Conservation (phyloP, 371 early-diverging fungal species). For the Smittium culicis region DNA sequence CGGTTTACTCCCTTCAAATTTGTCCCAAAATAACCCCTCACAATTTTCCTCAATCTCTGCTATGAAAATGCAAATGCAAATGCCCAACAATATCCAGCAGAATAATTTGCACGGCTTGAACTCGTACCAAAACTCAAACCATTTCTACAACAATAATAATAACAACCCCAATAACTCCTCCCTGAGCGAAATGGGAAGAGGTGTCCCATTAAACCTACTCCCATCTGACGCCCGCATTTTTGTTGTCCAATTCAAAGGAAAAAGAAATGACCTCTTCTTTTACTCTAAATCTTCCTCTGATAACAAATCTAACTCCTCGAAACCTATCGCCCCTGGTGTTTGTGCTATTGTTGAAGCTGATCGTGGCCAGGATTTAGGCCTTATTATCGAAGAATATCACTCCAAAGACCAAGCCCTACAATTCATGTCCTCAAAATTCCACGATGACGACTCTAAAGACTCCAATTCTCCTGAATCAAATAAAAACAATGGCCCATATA, state of each 20-base stretch:
- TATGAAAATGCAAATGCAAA: background rate
- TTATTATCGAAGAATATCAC: constrained; percentile 46
- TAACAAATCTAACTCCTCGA: background rate
- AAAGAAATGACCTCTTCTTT: constrained; percentile 26
- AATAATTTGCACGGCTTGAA: background rate
- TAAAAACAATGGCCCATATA: background rate
- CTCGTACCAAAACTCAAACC: background rate
- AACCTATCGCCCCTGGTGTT: constrained; percentile 16
- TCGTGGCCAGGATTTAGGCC: constrained; percentile 87
- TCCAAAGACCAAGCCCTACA: constrained; percentile 5
- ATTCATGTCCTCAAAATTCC: constrained; percentile 5
- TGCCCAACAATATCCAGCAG: background rate
- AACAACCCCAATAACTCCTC: constrained; percentile 8
- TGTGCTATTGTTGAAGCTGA: constrained; percentile 91
- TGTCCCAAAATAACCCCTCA: background rate
- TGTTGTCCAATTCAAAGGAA: constrained; percentile 31
- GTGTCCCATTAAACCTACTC: constrained; percentile 20
- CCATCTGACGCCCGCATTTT: constrained; percentile 26
- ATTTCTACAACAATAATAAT: background rate
- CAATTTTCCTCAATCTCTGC: background rate
- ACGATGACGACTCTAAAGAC: background rate
- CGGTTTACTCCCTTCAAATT: background rate
- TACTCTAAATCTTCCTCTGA: constrained; percentile 6
- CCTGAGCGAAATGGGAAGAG: constrained; percentile 31
- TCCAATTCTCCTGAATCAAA: background rate